phyloP scores from a whole-genome alignment of 2,329 filamentous ascomycete species.

The Monosporascus sp. region DNA sequence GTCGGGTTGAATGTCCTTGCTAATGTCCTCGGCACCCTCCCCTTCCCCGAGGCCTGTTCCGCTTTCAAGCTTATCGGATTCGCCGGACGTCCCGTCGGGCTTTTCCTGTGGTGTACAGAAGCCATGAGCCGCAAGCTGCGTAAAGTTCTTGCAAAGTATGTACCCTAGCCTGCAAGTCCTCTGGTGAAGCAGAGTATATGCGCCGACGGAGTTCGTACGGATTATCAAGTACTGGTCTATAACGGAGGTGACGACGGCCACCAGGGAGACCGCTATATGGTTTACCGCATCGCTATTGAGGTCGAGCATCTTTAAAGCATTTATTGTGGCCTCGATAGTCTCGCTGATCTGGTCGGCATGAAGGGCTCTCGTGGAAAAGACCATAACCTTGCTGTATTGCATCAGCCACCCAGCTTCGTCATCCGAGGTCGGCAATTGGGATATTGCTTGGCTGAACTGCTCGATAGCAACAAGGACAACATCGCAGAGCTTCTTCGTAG shows the following conservation, averaged over 20 bases:
- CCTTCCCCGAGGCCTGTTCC: conserved; percentile 94
- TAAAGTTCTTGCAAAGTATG: conserved; percentile 70
- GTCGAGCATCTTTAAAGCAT: conserved; percentile 28
- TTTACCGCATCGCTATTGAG: conserved; percentile 36
- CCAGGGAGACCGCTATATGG: conserved; percentile 47
- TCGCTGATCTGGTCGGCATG: conserved; percentile 51
- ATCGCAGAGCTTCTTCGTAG: conserved; percentile 63
- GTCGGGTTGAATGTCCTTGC: conserved; percentile 90
- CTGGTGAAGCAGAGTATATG: conserved; percentile 60
- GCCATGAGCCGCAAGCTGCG: conserved; percentile 73
- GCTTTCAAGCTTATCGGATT: conserved; percentile 75
- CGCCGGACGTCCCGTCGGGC: conserved; percentile 61
- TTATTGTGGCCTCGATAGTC: conserved; percentile 27
- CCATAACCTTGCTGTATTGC: conserved; percentile 47
- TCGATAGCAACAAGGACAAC: conserved; percentile 76
- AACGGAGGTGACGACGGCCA: conserved; percentile 63
- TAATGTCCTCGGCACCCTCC: conserved; percentile 94
- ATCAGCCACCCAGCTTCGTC: conserved; percentile 62
- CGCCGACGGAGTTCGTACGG: conserved; percentile 51
- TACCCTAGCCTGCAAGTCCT: conserved; percentile 70
- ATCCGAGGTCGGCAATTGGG: conserved; percentile 49
- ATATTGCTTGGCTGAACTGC: conserved; percentile 54
- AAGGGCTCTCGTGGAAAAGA: conserved; percentile 51
- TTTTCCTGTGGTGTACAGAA: conserved; percentile 90
- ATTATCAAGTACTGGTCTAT: conserved; percentile 66